Conservation (phyloP, 2,329 filamentous ascomycete species). For the Cadophora malorum region DNA sequence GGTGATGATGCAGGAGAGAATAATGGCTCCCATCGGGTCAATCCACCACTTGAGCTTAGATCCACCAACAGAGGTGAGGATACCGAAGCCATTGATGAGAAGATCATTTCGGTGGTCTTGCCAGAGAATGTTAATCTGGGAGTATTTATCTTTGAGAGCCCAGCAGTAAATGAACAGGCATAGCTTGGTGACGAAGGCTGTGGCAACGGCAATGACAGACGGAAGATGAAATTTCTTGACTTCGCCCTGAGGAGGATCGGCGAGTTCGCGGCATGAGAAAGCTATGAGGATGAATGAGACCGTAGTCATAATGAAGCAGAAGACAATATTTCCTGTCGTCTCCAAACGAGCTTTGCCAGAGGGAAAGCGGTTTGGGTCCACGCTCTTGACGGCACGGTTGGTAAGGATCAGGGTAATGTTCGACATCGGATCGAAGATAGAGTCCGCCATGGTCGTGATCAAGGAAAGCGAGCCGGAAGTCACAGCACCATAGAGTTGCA, state of each 20-base stretch:
- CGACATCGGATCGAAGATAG: slow-evolving; percentile 89
- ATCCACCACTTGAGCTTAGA: slow-evolving; percentile 93
- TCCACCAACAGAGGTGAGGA: slow-evolving; percentile 90
- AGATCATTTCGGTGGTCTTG: slow-evolving; percentile 97
- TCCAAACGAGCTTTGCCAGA: slow-evolving; percentile 94
- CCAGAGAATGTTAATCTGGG: slow-evolving; percentile 90
- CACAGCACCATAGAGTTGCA: slow-evolving; percentile 90
- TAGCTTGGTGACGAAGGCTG: slow-evolving; percentile 87
- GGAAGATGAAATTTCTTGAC: slow-evolving; percentile 76
- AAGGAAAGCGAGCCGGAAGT: slow-evolving; percentile 90
- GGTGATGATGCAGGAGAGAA: slow-evolving; percentile 80
- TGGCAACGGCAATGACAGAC: slow-evolving; percentile 81
- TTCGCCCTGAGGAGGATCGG: slow-evolving; percentile 52
- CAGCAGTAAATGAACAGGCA: slow-evolving; percentile 89
- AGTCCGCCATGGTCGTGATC: slow-evolving; percentile 97
- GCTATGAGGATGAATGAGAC: slow-evolving; percentile 94
- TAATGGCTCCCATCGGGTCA: slow-evolving; percentile 88
- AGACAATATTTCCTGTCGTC: slow-evolving; percentile 93
- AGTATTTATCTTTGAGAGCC: slow-evolving; percentile 88
- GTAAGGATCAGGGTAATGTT: slow-evolving; percentile 88
- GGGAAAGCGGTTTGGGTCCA: slow-evolving; percentile 86
- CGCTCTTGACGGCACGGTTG: slow-evolving; percentile 84
- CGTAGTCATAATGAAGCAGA: slow-evolving; percentile 94
- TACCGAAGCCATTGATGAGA: slow-evolving; percentile 93
- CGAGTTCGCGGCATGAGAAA: slow-evolving; percentile 78